These are phyloP conservation scores for Candida sithepensis DNA, from an alignment of 805 yeast species.

Conservation along the genomic window DNA sequence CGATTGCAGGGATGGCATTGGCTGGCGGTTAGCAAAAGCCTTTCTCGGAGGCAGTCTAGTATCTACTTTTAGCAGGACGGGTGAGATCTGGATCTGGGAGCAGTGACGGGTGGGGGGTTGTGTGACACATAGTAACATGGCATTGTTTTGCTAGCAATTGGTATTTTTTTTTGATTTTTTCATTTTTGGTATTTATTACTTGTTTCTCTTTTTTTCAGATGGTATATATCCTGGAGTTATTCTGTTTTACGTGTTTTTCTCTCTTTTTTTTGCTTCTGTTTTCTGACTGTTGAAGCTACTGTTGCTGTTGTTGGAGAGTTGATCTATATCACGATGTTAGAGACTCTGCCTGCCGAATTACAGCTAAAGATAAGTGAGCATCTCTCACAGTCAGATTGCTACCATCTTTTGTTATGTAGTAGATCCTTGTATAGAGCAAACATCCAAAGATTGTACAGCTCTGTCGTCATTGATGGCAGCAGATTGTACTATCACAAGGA, in stretches of 20 bases:
- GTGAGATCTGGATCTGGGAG: background rate
- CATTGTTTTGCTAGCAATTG: no score
- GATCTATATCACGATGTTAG: slow-evolving; percentile 16
- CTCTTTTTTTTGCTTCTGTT: no score
- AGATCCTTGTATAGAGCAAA: slow-evolving; percentile 10
- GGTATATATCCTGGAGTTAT: no score
- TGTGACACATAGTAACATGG: background rate
- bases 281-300: no score
- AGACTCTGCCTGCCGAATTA: slow-evolving; percentile 24
- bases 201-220: no score
- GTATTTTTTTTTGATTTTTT: no score
- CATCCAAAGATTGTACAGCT: slow-evolving; percentile 18
- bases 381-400: slow-evolving; percentile 25
- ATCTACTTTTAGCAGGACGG: background rate
- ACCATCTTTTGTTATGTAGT: slow-evolving; percentile 18
- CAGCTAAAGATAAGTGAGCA: slow-evolving; percentile 13
- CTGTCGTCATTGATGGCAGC: slow-evolving; percentile 23
- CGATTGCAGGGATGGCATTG: background rate
- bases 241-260: no score
- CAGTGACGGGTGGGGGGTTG: background rate
- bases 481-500: slow-evolving; percentile 22
- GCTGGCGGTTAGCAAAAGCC: background rate
- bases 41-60: background rate
- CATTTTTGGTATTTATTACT: no score
- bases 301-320: background rate